A percentile compares a stretch with the other conserved stretches of the same genome.
Evolutionary conservation across 805 yeast genomes (phyloP).

Genomic region (Pichia phayaonensis): DNA sequence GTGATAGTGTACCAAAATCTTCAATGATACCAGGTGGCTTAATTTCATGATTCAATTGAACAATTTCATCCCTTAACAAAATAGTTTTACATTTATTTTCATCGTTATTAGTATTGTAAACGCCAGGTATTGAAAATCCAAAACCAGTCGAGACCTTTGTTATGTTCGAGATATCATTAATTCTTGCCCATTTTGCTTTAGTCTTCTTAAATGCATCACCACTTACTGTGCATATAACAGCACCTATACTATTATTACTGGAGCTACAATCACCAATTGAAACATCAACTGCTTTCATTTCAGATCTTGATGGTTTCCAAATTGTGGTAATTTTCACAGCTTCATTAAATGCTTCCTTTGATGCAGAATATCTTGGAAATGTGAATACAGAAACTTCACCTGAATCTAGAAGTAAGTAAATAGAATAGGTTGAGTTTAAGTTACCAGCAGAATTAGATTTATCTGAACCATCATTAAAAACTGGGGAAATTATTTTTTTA

Average conservation of each 20-base stretch:
- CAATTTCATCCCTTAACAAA: conserved; percentile 56
- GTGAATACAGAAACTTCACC: conserved; percentile 48
- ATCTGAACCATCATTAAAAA: not conserved
- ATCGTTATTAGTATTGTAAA: conserved; percentile 41
- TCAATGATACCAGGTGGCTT: conserved; percentile 37
- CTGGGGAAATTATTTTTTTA: conserved; percentile 28
- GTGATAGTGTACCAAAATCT: conserved; percentile 52
- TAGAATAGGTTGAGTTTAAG: conserved; percentile 30
- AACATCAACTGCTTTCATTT: conserved; percentile 55
- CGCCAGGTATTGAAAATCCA: conserved; percentile 6
- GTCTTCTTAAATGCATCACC: conserved; percentile 53
- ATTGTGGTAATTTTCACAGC: conserved; percentile 37
- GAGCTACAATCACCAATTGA: conserved; percentile 66
- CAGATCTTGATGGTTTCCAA: conserved; percentile 60
- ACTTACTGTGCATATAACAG: conserved; percentile 56
- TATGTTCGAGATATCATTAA: conserved; percentile 38
- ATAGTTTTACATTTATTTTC: conserved; percentile 58
- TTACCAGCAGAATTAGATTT: not conserved
- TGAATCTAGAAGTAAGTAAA: conserved; percentile 46
- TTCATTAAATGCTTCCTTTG: conserved; percentile 32
- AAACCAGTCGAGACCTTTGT: conserved; percentile 9
- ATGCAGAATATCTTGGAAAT: conserved; percentile 18
- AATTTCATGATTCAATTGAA: conserved; percentile 48
- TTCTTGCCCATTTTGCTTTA: conserved; percentile 22
- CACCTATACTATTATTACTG: conserved; percentile 3